Percentiles rank a stretch among this genome's conserved stretches.
phyloP scores from a whole-genome alignment of 2,329 filamentous ascomycete species.

The Phaeosphaeriaceae sp. region DNA sequence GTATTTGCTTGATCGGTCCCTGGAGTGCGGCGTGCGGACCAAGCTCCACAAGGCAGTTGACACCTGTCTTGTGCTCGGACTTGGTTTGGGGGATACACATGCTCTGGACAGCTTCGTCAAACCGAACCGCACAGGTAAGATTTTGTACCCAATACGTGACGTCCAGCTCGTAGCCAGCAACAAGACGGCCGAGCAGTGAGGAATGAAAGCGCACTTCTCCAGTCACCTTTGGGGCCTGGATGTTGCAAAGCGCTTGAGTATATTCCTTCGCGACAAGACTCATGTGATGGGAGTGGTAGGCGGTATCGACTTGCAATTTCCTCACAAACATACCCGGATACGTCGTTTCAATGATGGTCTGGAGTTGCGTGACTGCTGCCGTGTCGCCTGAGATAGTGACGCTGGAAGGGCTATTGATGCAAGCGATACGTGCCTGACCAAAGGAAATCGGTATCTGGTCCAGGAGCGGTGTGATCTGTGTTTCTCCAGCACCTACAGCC shows the following conservation, averaged over 20 bases:
- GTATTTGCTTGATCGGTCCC: slow-evolving; percentile 31
- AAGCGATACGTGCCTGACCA: slow-evolving; percentile 28
- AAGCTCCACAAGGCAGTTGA: slow-evolving; percentile 29
- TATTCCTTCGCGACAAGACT: slow-evolving; percentile 28
- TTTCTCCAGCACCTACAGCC: slow-evolving; percentile 24
- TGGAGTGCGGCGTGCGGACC: slow-evolving; percentile 32
- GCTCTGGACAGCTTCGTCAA: slow-evolving; percentile 16
- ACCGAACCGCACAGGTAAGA: slow-evolving; percentile 24
- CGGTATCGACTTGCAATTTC: slow-evolving; percentile 51
- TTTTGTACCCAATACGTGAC: slow-evolving; percentile 34
- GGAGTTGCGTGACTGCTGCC: slow-evolving; percentile 46
- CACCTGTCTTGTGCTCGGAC: slow-evolving; percentile 15
- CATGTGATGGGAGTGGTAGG: slow-evolving; percentile 52
- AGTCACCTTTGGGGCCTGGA: slow-evolving; percentile 23
- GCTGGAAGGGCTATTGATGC: slow-evolving; percentile 50
- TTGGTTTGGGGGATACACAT: slow-evolving; percentile 14
- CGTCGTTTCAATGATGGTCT: slow-evolving; percentile 44
- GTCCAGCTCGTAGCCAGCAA: slow-evolving; percentile 14
- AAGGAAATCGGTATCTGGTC: slow-evolving; percentile 10
- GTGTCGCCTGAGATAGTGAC: slow-evolving; percentile 56
- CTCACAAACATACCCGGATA: slow-evolving; percentile 47
- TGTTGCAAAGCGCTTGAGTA: slow-evolving; percentile 30
- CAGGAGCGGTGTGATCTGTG: slow-evolving; percentile 21
- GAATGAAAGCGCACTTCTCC: slow-evolving; percentile 22
- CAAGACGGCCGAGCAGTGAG: slow-evolving; percentile 21